Conservation (phyloP, 805 yeast genomes). For the Jamesozyma spencerorum region DNA sequence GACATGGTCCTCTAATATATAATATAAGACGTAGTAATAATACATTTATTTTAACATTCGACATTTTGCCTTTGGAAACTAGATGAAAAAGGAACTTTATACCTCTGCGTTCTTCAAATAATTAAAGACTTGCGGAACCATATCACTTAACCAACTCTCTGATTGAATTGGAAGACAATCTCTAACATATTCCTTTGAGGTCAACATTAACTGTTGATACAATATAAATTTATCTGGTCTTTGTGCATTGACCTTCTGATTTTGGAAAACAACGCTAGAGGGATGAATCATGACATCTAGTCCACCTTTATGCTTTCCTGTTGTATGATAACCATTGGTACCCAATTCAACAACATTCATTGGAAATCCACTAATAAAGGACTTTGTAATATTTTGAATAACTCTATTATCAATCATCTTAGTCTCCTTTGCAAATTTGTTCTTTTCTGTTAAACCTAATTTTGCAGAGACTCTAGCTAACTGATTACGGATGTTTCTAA, state of each 20-base stretch:
- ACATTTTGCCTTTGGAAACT: background rate
- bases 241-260: conserved; percentile 32
- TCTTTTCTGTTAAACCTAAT: conserved; percentile 19
- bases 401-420: background rate
- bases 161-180: conserved; percentile 62
- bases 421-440: conserved; percentile 7
- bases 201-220: conserved; percentile 75
- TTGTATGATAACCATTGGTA: conserved; percentile 24
- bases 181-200: conserved; percentile 83
- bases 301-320: conserved; percentile 39
- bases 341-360: conserved; percentile 25
- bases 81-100: too few species aligned
- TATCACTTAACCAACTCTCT: conserved; percentile 62
- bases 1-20: conserved; percentile 1
- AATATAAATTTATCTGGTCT: conserved; percentile 70
- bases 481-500: conserved; percentile 63
- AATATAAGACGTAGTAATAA: background rate
- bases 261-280: conserved; percentile 54
- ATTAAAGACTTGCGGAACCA: conserved; percentile 53
- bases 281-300: conserved; percentile 82
- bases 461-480: conserved; percentile 47
- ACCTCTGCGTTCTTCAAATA: conserved; percentile 1
- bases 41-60: too few species aligned
- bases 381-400: conserved; percentile 7
- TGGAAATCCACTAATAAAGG: conserved; percentile 30